Base-by-base conservation (phyloP, 495 filamentous ascomycete genomes). In the Cladorrhinum samala region DNA sequence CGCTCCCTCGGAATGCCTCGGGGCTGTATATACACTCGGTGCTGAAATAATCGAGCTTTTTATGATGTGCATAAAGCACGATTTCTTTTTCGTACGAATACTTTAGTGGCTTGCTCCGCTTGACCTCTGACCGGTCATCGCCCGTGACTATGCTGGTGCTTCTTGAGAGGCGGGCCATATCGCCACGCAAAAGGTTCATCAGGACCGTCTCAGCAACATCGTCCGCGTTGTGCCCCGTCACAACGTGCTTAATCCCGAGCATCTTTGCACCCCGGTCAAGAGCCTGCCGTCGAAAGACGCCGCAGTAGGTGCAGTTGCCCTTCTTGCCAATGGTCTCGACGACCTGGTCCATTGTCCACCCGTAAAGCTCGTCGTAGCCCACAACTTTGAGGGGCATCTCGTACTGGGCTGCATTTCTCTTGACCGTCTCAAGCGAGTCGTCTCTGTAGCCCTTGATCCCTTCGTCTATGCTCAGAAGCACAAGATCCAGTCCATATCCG, bases 1-100 rank as follows among this genome's bases (percentile, higher is more conserved):
- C 93, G 57, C 87, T 94, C 0, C 93, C 93, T 21, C 93, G 81
- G 60, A 98, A 98, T n/a, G 94, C 93, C 72, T 98, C 93, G 0
- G 93, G 93, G 46, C 89, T 95, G 72, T 98, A 98, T 50, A 97
- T 90, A 73, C 93, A 98, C 72, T 98, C 93, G 0, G 93, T 98
- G 56, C 83, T 92, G 71, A 98, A 98, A 71, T 98, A 98, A 67
- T 97, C 93, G 53, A 98, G 77, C 64, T 89, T 87, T 64, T 91
- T 92, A 71, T 98, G 90, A 58, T 96, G 88, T 16, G 93, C 93
- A 66, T 98, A 98, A 11, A 97, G 76, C 8, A 98, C 93, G 53
- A 98, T 98, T 61, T 98, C 93, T 73, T 98, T 98, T 67, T 98
- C 94, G 62, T 96, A 98, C 0, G 92, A 90, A 65, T 96, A 98